Evolutionary conservation across 108 stramenopile species (phyloP).

Genomic region (Skeletonema menzelii): DNA sequence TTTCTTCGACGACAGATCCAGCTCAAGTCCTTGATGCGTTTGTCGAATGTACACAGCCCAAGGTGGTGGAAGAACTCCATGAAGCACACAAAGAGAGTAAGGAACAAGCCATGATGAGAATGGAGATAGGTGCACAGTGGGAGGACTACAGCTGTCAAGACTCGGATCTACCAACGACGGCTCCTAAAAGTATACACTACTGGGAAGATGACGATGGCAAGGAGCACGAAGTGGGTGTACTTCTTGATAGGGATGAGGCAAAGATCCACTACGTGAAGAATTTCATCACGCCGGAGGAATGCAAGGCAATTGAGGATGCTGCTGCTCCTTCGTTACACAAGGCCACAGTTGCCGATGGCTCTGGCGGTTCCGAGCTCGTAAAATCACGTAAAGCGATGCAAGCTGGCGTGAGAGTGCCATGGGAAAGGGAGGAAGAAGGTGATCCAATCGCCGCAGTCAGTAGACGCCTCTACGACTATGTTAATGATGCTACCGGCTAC

Average conservation of each 20-base stretch:
- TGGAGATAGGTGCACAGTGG: conserved; percentile 43
- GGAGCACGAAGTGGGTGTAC: conserved; percentile 39
- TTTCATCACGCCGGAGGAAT: conserved; percentile 85
- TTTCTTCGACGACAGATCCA: conserved; percentile 5
- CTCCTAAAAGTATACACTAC: conserved; percentile 32
- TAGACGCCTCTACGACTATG: conserved; percentile 69
- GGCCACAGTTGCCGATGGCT: conserved; percentile 87
- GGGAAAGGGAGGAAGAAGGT: conserved; percentile 70
- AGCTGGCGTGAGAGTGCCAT: conserved; percentile 77
- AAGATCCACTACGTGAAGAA: conserved; percentile 76
- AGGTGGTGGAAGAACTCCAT: conserved; percentile 41
- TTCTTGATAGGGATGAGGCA: conserved; percentile 60
- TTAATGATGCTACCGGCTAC: conserved; percentile 73
- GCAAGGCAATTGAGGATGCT: conserved; percentile 64
- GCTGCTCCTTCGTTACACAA: conserved; percentile 61
- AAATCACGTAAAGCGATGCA: conserved; percentile 82
- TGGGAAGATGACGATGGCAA: conserved; percentile 35
- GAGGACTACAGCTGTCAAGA: conserved; percentile 86
- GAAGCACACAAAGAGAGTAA: conserved; percentile 57
- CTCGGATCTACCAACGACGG: conserved; percentile 46
- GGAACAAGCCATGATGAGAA: conserved; percentile 51
- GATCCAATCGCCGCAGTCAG: conserved; percentile 65
- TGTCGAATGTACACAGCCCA: conserved; percentile 25
- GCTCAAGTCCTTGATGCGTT: conserved; percentile 28
- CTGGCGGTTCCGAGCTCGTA: conserved; percentile 62